Conservation (phyloP, 2,329 filamentous ascomycete genomes). For the Pestalotiopsis sp. region DNA sequence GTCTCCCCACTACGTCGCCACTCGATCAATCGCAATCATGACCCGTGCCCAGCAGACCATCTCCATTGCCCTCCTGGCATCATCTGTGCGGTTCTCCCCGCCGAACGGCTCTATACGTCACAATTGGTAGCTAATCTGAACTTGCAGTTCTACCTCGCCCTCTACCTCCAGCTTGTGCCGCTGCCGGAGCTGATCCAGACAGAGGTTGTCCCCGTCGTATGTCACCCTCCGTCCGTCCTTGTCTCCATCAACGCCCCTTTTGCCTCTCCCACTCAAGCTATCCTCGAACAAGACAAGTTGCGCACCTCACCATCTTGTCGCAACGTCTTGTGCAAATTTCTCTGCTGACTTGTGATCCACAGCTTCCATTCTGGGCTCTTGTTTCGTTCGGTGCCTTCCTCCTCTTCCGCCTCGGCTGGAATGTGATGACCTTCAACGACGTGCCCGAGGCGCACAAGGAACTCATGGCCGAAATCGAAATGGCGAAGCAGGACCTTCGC, state of each 20-base stretch:
- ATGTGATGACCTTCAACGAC: slow-evolving; percentile 95
- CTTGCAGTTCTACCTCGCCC: slow-evolving; percentile 79
- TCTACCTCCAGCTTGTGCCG: slow-evolving; percentile 82
- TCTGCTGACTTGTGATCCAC: slow-evolving; percentile 7
- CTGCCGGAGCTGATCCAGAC: slow-evolving; percentile 77
- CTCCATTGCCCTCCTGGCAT: slow-evolving; percentile 82
- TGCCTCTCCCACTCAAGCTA: not conserved
- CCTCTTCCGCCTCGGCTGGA: slow-evolving; percentile 87
- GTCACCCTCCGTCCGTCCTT: slow-evolving; percentile 36
- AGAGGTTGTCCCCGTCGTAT: slow-evolving; percentile 86
- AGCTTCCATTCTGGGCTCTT: slow-evolving; percentile 93
- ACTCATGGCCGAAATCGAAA: slow-evolving; percentile 80
- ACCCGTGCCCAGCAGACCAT: slow-evolving; percentile 93
- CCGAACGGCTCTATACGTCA: not conserved
- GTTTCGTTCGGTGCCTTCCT: slow-evolving; percentile 91
- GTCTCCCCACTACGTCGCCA: not conserved
- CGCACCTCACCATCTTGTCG: too few species aligned
- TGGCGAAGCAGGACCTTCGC: slow-evolving; percentile 74
- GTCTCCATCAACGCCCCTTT: not conserved
- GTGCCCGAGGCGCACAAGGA: slow-evolving; percentile 89
- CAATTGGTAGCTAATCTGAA: not conserved
- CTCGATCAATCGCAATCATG: slow-evolving; percentile 56
- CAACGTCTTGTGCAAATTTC: not conserved
- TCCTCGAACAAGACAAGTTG: too few species aligned
- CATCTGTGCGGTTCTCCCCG: slow-evolving; percentile 67